A percentile compares a stretch with the other conserved stretches of the same genome.
phyloP scores from a whole-genome alignment of 306 rosid species.

The Betula pendula region DNA sequence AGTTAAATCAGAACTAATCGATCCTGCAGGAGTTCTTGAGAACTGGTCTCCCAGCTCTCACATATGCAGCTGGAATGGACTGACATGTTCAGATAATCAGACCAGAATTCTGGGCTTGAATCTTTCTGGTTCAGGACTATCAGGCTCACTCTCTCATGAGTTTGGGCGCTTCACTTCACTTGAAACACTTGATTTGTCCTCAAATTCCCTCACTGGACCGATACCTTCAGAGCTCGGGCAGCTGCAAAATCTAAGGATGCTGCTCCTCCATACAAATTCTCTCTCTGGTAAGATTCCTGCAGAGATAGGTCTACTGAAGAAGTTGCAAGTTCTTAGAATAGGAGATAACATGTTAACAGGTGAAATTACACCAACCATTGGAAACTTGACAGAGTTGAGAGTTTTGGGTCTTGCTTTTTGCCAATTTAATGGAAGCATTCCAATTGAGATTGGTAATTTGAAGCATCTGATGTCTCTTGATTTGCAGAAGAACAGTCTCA shows the following conservation, averaged over 20 bases:
- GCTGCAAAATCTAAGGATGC: constrained; percentile 58
- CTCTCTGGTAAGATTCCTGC: constrained; percentile 77
- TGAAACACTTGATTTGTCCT: constrained; percentile 80
- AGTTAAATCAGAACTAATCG: constrained; percentile 65
- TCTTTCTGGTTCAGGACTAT: constrained; percentile 67
- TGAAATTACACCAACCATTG: constrained; percentile 58
- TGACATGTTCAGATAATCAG: constrained; percentile 60
- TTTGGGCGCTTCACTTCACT: constrained; percentile 53
- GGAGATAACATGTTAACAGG: constrained; percentile 79
- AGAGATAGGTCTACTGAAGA: constrained; percentile 76
- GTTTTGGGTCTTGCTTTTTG: constrained; percentile 70
- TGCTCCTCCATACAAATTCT: constrained; percentile 63
- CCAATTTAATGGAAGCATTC: constrained; percentile 81
- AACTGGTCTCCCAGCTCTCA: constrained; percentile 69
- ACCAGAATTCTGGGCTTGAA: constrained; percentile 53
- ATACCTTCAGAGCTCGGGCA: constrained; percentile 66
- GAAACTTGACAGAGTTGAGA: constrained; percentile 65
- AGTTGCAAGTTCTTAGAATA: constrained; percentile 74
- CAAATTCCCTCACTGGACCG: constrained; percentile 63
- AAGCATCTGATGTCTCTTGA: constrained; percentile 71
- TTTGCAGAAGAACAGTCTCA: constrained; percentile 61
- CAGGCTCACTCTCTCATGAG: constrained; percentile 65
- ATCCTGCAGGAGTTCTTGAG: constrained; percentile 56
- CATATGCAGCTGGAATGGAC: constrained; percentile 73
- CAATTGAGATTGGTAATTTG: constrained; percentile 64